A percentile compares a stretch with the other conserved stretches of the same genome.
Evolutionary conservation across 345 rosid species (phyloP).

Genomic region (Sonneratia alba): DNA sequence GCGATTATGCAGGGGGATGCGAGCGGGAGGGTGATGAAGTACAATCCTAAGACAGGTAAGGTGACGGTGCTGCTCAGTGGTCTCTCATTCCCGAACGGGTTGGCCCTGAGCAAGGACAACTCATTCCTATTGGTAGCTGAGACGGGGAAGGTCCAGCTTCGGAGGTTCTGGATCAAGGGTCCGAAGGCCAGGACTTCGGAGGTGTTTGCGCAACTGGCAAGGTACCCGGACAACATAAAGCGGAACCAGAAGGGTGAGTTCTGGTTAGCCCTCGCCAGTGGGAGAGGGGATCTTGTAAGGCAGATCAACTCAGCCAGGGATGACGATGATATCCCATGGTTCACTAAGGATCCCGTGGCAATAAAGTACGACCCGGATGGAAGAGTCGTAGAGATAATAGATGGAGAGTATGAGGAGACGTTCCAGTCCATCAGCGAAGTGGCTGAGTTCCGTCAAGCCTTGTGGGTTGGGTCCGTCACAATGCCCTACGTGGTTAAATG

Average conservation of each 20-base stretch:
- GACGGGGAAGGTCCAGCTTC: slow-evolving; percentile 12
- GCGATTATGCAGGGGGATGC: slow-evolving; percentile 20
- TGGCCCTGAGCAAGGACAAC: slow-evolving; percentile 37
- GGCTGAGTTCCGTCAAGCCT: slow-evolving; percentile 16
- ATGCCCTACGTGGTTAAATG: slow-evolving; percentile 24
- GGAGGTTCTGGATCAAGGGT: slow-evolving; percentile 13
- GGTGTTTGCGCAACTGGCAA: slow-evolving; percentile 16
- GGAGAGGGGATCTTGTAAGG: slow-evolving; percentile 12
- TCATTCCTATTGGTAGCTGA: slow-evolving; percentile 35
- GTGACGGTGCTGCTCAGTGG: slow-evolving; percentile 20
- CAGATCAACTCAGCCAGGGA: not conserved
- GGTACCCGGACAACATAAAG: slow-evolving; percentile 35
- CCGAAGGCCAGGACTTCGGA: not conserved
- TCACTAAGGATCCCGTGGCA: slow-evolving; percentile 26
- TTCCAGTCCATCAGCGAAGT: slow-evolving; percentile 37
- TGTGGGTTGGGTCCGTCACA: slow-evolving; percentile 33
- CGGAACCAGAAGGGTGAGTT: slow-evolving; percentile 41
- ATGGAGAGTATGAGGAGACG: slow-evolving; percentile 17
- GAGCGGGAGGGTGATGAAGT: slow-evolving; percentile 39
- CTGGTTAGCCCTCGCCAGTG: slow-evolving; percentile 48
- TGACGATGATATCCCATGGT: slow-evolving; percentile 1
- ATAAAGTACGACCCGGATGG: slow-evolving; percentile 24
- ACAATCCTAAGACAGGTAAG: slow-evolving; percentile 18
- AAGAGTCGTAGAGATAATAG: slow-evolving; percentile 15
- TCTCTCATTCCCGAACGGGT: slow-evolving; percentile 40